Evolutionary conservation across 176 grass and related monocot species (phyloP).

Genomic region (Eragrostis nindensis): DNA sequence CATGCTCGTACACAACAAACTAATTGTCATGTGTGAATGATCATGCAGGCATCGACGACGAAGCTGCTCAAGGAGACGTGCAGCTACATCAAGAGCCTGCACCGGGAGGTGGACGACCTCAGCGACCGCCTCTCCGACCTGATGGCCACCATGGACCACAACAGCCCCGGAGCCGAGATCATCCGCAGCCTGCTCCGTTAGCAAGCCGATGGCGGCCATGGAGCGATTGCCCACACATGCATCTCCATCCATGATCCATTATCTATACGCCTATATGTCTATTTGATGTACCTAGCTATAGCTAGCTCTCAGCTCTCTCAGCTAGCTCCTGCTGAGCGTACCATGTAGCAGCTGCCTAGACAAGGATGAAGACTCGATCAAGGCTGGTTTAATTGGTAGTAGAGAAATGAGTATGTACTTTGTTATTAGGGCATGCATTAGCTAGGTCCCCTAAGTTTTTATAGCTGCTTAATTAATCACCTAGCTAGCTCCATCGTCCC

Average conservation of each 20-base stretch:
- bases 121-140: slow-evolving; percentile 70
- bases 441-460: slow-evolving; percentile 2
- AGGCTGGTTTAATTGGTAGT: slow-evolving; percentile 18
- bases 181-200: slow-evolving; percentile 72
- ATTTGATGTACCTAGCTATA: neutral
- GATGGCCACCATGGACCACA: slow-evolving; percentile 59
- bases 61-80: slow-evolving; percentile 82
- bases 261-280: neutral
- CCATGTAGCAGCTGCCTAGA: slow-evolving; percentile 17
- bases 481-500: neutral
- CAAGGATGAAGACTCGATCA: neutral
- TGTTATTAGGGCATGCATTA: slow-evolving; percentile 27
- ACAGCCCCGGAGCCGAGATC: slow-evolving; percentile 71
- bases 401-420: neutral
- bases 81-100: slow-evolving; percentile 81
- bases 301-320: slow-evolving; percentile 11
- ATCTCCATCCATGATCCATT: neutral
- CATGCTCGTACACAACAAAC: neutral
- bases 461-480: neutral
- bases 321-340: neutral
- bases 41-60: slow-evolving; percentile 58
- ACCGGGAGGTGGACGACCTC: slow-evolving; percentile 76
- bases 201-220: slow-evolving; percentile 7
- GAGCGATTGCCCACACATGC: neutral
- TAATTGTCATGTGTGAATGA: neutral